Evolutionary conservation across 2,329 filamentous ascomycete genomes (phyloP).

Genomic region (Cercospora sp.): DNA sequence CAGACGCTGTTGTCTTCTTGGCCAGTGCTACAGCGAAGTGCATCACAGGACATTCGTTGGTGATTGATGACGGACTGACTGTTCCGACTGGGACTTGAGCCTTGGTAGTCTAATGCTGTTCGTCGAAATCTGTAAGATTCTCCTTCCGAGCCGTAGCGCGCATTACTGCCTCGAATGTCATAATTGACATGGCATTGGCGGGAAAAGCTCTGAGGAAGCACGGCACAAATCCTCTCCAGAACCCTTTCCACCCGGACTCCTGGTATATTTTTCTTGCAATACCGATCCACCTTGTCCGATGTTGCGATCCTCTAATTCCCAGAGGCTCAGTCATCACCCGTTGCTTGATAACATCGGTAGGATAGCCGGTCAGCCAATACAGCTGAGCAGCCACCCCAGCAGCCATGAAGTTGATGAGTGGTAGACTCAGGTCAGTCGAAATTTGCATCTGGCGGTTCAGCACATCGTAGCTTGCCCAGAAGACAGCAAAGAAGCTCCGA

Average conservation of each 20-base stretch:
- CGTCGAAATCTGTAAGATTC: background rate
- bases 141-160: background rate
- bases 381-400: background rate
- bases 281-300: background rate
- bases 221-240: background rate
- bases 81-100: background rate
- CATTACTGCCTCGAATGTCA: background rate
- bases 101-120: background rate
- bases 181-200: background rate
- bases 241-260: background rate
- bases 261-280: background rate
- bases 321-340: background rate
- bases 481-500: background rate
- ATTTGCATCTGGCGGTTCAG: background rate
- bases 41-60: background rate
- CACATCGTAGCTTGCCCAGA: background rate
- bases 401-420: background rate
- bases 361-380: background rate
- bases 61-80: background rate
- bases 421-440: background rate
- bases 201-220: background rate
- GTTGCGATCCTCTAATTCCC: background rate
- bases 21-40: too few species aligned
- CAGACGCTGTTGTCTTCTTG: too few species aligned
- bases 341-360: background rate